phyloP scores from a whole-genome alignment of 1,284 basidiomycete genomes.

The Tremellales sp. region DNA sequence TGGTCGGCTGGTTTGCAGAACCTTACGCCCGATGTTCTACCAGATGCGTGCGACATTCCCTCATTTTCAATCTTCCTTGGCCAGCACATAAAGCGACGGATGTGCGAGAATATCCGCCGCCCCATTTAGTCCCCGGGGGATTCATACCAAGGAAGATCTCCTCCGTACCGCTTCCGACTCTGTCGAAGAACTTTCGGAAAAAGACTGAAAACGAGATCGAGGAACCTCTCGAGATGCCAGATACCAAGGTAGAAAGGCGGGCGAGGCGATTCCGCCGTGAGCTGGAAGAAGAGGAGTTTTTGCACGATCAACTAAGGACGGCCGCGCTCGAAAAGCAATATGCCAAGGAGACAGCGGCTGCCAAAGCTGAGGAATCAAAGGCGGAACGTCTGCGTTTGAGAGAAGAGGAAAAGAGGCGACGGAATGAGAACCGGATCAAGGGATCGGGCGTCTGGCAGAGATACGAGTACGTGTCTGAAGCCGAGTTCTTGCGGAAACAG shows the following conservation, averaged over 20 bases:
- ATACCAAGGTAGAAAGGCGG: conserved; percentile 17
- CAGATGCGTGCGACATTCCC: conserved; percentile 43
- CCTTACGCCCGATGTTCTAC: neutral
- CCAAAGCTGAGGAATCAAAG: conserved; percentile 9
- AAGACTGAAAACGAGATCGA: too few species aligned
- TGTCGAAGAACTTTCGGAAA: conserved; percentile 29
- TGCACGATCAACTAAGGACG: conserved; percentile 23
- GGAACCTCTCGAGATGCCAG: conserved; percentile 14
- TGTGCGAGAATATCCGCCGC: conserved; percentile 35
- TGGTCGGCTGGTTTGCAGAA: neutral
- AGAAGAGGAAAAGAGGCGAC: conserved; percentile 26
- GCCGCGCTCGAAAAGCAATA: conserved; percentile 27
- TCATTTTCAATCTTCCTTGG: conserved; percentile 43
- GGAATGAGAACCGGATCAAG: conserved; percentile 30
- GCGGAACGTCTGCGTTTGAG: conserved; percentile 16
- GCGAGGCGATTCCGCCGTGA: conserved; percentile 18
- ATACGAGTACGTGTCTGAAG: conserved; percentile 32
- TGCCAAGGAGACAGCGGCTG: conserved; percentile 11
- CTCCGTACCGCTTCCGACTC: conserved; percentile 29
- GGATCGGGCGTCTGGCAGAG: conserved; percentile 37
- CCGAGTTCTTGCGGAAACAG: conserved; percentile 24
- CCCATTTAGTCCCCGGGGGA: conserved; percentile 30
- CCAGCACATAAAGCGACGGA: conserved; percentile 31
- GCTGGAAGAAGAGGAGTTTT: conserved; percentile 25
- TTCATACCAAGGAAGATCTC: conserved; percentile 31